Evolutionary conservation across 2,329 filamentous ascomycete species (phyloP).

Genomic region (Trichoderma pleuroti): DNA sequence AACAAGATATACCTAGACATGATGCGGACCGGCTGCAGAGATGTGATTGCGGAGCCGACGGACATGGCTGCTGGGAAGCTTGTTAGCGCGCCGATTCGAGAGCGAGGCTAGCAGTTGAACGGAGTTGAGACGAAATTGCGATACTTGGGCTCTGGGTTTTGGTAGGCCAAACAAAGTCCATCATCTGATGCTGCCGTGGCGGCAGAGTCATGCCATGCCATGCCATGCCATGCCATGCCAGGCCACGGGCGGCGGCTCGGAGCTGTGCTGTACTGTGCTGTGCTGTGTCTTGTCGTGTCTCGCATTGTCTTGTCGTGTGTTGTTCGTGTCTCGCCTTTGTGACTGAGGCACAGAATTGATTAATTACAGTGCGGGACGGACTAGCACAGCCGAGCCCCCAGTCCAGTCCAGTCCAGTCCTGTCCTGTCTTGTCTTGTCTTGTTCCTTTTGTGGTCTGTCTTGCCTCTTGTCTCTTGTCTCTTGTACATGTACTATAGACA

Average conservation of each 20-base stretch:
- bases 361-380: neutral
- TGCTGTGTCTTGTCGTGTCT: neutral
- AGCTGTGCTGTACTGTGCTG: neutral
- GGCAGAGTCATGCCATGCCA: neutral
- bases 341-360: neutral
- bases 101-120: neutral
- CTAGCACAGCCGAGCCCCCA: neutral
- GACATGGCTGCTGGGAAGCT: neutral
- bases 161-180: constrained; percentile 3
- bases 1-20: neutral
- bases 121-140: neutral
- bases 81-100: constrained; percentile 3
- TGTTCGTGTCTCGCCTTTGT: neutral
- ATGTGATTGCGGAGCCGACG: constrained; percentile 8
- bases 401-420: too few species aligned
- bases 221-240: neutral
- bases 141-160: neutral
- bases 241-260: neutral
- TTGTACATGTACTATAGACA: too few species aligned
- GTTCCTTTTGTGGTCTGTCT: too few species aligned
- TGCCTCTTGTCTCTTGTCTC: too few species aligned
- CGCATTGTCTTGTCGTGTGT: neutral
- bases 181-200: constrained; percentile 1
- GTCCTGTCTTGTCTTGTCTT: too few species aligned
- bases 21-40: neutral